Conservation (phyloP, 176 grass and related monocot genomes). For the Triticum timopheevii region DNA sequence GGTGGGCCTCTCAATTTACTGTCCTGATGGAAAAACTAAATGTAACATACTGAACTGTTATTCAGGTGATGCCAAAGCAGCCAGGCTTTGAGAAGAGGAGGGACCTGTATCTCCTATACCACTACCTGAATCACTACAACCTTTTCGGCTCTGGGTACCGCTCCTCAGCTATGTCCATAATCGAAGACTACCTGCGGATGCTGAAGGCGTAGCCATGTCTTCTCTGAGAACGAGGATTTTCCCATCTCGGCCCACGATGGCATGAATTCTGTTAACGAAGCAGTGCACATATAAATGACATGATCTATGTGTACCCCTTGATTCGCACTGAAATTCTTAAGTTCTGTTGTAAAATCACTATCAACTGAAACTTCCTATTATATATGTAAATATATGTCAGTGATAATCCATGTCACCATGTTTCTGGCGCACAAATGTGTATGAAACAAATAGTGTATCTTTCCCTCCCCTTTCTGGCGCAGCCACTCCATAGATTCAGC, state of each 20-base stretch:
- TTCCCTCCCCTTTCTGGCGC: too few species aligned
- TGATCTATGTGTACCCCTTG: not conserved
- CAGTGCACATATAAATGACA: not conserved
- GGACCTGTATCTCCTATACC: slow-evolving; percentile 72
- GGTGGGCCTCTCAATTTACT: not conserved
- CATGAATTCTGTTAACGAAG: not conserved
- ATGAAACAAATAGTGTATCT: not conserved
- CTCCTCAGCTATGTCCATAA: slow-evolving; percentile 70
- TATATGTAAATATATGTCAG: slow-evolving; percentile 12
- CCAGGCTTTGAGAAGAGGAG: slow-evolving; percentile 69
- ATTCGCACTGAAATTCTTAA: not conserved
- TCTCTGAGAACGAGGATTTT: slow-evolving; percentile 12
- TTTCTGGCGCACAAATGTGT: not conserved
- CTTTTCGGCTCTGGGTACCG: slow-evolving; percentile 79
- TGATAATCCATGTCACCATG: not conserved
- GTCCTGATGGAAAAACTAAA: not conserved
- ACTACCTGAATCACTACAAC: slow-evolving; percentile 92
- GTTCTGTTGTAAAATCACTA: not conserved
- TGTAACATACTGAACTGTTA: not conserved
- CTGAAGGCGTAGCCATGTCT: slow-evolving; percentile 40
- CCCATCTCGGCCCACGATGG: not conserved
- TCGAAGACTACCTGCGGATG: slow-evolving; percentile 56
- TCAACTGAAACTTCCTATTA: not conserved
- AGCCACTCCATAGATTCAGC: too few species aligned
- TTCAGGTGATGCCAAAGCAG: slow-evolving; percentile 76